Evolutionary conservation across 2,329 filamentous ascomycete species (phyloP).

Genomic region (Zasmidium angulare): DNA sequence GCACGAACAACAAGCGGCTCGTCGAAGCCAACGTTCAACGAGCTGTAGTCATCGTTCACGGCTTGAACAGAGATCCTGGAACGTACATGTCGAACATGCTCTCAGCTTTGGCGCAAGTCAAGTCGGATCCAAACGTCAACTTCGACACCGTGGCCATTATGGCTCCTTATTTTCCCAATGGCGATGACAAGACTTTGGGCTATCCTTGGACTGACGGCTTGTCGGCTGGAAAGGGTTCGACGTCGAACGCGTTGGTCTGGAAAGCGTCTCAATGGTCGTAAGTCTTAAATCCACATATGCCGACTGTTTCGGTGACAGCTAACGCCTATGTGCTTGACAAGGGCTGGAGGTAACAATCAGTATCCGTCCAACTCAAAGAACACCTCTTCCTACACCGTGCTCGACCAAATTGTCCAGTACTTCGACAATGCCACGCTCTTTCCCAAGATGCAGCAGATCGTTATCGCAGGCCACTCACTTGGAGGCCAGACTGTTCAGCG

Average conservation of each 20-base stretch:
- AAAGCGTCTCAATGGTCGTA: conserved; percentile 36
- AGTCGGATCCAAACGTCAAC: conserved; percentile 28
- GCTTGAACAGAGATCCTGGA: conserved; percentile 34
- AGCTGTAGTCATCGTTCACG: conserved; percentile 39
- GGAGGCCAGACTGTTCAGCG: conserved; percentile 38
- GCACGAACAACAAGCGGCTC: conserved; percentile 27
- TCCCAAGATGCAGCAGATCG: conserved; percentile 39
- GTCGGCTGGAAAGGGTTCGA: conserved; percentile 29
- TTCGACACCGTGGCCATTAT: conserved; percentile 34
- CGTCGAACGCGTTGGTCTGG: conserved; percentile 37
- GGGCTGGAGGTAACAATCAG: conserved; percentile 30
- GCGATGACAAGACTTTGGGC: conserved; percentile 36
- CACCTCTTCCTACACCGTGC: conserved; percentile 35
- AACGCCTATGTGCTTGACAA: too few species aligned
- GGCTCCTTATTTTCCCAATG: conserved; percentile 38
- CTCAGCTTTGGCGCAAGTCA: conserved; percentile 33
- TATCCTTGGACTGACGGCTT: conserved; percentile 36
- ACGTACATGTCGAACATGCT: conserved; percentile 36
- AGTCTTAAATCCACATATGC: conserved; percentile 13
- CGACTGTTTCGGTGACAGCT: too few species aligned
- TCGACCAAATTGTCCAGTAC: conserved; percentile 38
- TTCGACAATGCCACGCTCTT: conserved; percentile 35
- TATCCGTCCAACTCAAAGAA: conserved; percentile 31
- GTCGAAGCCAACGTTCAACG: conserved; percentile 29
- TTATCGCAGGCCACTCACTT: conserved; percentile 39